These are phyloP conservation scores for Phytophthora cactorum DNA, from an alignment of 352 stramenopile genomes.

Conservation along the genomic window DNA sequence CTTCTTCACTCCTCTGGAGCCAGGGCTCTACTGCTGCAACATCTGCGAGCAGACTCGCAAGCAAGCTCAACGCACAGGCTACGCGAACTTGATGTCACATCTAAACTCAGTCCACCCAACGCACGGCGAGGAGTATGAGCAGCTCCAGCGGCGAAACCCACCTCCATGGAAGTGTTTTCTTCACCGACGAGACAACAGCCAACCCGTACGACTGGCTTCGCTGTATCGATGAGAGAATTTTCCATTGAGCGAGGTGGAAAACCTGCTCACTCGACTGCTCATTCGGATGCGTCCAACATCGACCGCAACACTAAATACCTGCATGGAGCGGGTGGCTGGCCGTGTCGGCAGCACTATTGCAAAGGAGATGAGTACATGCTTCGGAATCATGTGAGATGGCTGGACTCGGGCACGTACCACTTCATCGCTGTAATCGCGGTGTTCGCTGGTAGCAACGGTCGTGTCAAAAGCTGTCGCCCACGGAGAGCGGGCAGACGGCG, in stretches of 20 bases:
- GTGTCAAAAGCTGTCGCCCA: neutral
- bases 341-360: neutral
- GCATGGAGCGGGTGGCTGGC: neutral
- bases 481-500: neutral
- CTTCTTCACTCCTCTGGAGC: conserved; percentile 18
- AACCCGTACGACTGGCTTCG: conserved; percentile 1
- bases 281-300: neutral
- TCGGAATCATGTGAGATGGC: conserved; percentile 1
- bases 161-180: neutral
- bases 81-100: neutral
- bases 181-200: neutral
- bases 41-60: conserved; percentile 26
- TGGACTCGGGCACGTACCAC: neutral
- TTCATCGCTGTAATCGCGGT: neutral
- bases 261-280: neutral
- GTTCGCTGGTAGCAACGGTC: neutral
- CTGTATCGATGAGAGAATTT: neutral
- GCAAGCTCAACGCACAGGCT: conserved; percentile 14
- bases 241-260: neutral
- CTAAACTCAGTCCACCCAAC: neutral
- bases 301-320: neutral
- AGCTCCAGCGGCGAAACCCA: neutral
- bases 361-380: neutral
- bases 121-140: neutral
- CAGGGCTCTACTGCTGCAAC: conserved; percentile 25